These are phyloP conservation scores for Trichoderma gracile DNA, from an alignment of 2,329 filamentous ascomycete genomes.

Conservation along the genomic window DNA sequence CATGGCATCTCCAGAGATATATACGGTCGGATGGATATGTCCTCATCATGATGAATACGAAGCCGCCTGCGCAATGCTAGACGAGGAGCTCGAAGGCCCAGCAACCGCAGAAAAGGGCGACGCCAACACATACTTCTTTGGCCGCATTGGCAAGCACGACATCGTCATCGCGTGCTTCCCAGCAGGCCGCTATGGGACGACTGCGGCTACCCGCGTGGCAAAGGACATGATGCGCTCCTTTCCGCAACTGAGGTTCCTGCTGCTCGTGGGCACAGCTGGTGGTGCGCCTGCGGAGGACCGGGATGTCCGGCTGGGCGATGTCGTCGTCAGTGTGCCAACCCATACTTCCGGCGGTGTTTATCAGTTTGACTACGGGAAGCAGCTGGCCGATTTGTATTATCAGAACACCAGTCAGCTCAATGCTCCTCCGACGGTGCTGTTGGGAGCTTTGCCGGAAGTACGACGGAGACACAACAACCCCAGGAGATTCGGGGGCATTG, in stretches of 20 bases:
- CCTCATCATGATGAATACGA: not conserved
- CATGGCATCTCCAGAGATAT: not conserved
- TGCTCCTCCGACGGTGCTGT: not conserved
- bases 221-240: not conserved
- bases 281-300: not conserved
- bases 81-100: not conserved
- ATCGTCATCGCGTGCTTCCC: conserved; percentile 29
- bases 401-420: not conserved
- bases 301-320: conserved; percentile 4
- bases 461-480: not conserved
- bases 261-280: not conserved
- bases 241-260: not conserved
- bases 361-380: not conserved
- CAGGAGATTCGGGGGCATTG: not conserved
- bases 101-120: not conserved
- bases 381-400: not conserved
- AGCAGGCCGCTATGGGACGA: not conserved
- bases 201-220: not conserved
- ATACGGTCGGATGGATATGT: conserved; percentile 4
- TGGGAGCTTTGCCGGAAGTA: not conserved
- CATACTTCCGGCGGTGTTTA: not conserved
- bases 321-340: conserved; percentile 1
- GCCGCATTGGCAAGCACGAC: conserved; percentile 24
- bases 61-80: not conserved
- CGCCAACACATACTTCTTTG: conserved; percentile 24